Evolutionary conservation across 495 filamentous ascomycete species (phyloP).

Genomic region (Penicillium silybi): DNA sequence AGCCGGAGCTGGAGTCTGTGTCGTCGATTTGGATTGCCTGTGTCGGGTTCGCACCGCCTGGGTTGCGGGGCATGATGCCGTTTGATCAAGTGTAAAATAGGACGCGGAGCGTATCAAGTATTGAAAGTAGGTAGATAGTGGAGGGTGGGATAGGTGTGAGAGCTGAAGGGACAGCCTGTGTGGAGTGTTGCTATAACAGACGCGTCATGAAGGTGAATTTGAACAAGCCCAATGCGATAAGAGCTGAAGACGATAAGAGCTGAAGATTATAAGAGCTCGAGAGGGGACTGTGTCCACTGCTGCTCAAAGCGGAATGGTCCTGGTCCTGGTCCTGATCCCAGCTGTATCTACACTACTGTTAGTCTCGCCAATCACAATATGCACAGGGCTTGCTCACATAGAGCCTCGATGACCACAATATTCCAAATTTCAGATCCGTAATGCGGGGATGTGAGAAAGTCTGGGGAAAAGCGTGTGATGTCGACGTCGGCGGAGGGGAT

Average conservation of each 20-base stretch:
- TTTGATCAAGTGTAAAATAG: not conserved
- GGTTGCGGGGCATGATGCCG: not conserved
- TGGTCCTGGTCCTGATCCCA: too few species aligned
- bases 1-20: slow-evolving; percentile 8
- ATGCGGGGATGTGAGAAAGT: not conserved
- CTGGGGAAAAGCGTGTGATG: not conserved
- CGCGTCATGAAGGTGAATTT: too few species aligned
- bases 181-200: too few species aligned
- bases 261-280: too few species aligned
- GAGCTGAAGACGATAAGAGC: too few species aligned
- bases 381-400: too few species aligned
- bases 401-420: too few species aligned
- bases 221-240: too few species aligned
- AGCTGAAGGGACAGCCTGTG: too few species aligned
- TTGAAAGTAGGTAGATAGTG: not conserved
- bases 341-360: not conserved
- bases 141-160: not conserved
- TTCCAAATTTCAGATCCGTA: not conserved
- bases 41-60: slow-evolving; percentile 4
- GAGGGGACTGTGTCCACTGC: too few species aligned
- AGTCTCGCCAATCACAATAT: not conserved
- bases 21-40: slow-evolving; percentile 2
- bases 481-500: not conserved
- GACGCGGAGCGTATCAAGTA: not conserved
- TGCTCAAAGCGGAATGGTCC: not conserved